Evolutionary conservation across 306 rosid species (phyloP), one percentile per base, ranked within the genome.

Genomic region (Casuarina glauca): DNA sequence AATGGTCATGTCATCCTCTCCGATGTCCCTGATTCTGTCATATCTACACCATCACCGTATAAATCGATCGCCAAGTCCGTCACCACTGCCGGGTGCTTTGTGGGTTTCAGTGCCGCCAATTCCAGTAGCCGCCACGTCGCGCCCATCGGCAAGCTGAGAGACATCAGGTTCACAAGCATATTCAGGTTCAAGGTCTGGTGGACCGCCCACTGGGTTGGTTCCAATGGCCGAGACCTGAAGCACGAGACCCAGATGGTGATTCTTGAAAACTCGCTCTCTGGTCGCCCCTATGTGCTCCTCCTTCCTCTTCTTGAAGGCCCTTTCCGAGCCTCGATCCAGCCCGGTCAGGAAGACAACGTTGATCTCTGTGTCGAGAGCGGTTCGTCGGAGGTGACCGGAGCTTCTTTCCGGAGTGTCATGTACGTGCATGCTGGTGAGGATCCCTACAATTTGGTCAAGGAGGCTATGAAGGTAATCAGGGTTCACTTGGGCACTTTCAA

Each of bases 101-200:
- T 93, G 1, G 97, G 96, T 2, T 93, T 93, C 60, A 4, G 82
- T 4, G 79, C 87, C 49, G 76, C 36, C 4, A 69, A 77, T n/a
- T 44, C 91, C 52, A 66, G 12, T 4, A 80, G 82, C 85, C 83
- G 85, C 19, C 92, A 89, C 60, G 80, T 90, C 45, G 82, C 32
- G 0, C 70, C 92, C 54, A 5, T 93, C 1, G 96, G 92, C 1
- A 83, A 68, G 74, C 91, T 93, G 42, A 72, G 0, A 0, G 85
- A 74, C 8, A 87, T 89, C 11, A 76, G 69, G 53, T 93, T 90
- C 83, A 80, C 72, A 61, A 87, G 91, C 79, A 82, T 90, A 9
- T 93, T 93, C 90, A 11, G 93, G 15, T 93, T 90, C 86, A 93
- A 93, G 36, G 71, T 87, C 5, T 89, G 97, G 96, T 93, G 96